Base-by-base conservation (phyloP, 192 early-diverging fungal species). In the Glomus cerebriforme region DNA sequence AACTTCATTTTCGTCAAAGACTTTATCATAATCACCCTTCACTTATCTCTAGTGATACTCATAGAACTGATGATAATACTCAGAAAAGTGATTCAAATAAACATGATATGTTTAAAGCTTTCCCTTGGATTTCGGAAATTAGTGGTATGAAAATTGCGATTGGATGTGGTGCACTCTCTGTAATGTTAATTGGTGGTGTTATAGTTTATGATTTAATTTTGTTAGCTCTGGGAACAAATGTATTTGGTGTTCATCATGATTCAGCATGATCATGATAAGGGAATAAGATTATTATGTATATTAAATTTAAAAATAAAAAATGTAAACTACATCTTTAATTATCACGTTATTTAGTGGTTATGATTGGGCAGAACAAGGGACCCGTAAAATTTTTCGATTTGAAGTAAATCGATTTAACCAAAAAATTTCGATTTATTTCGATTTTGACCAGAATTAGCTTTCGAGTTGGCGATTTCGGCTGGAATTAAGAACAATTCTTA, bases 181-280 rank as follows among this genome's bases (percentile, higher is more conserved):
- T 83, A 31, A 26, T 81, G 24, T 64, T 85, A 35, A 78, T 88
- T 68, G 49, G 86, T 8, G 84, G 82, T 31, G 85, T 90, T 39
- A 82, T 92, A 54, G 65, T 86, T 15, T 88, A 88, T 63, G 87
- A 90, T 76, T 81, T 92, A 78, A 81, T 86, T 4, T 47, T 84
- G 39, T 75, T 90, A 17, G 89, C 81, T 26, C 26, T 76, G 12
- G 87, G 88, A 39, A 77, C 81, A 45, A 79, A 87, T 70, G 79
- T 88, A 27, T 83, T 65, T 17, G 31, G 49, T 54, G 22, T 54
- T 22, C 17, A 54, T 7, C 49, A 22, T 54, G 7, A 54, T 54
- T 22, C 49, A 22, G 19, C 49, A 54, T 54, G 19, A 54, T 54
- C 49, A 54, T 54, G 19, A 54, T 22, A 19, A 2, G 5, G 17